A percentile compares a stretch with the other conserved stretches of the same genome.
These are phyloP conservation scores for Cruciata laevipes DNA, from an alignment of 257 asterid species.

Conservation along the genomic window DNA sequence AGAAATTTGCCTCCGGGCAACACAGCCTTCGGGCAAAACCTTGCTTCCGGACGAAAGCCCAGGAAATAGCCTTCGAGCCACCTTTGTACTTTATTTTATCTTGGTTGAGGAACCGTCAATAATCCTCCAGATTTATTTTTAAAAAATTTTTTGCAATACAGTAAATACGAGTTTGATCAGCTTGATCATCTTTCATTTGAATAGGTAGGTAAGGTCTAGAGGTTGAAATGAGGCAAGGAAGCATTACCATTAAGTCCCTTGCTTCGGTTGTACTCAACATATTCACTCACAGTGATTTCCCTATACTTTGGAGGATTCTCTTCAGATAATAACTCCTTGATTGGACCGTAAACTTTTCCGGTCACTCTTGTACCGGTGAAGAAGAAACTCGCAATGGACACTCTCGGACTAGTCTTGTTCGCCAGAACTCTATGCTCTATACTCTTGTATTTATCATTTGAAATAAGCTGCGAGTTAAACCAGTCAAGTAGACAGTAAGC, in stretches of 20 bases:
- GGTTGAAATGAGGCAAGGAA: neutral
- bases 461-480: slow-evolving; percentile 33
- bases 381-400: slow-evolving; percentile 58
- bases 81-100: too few species aligned
- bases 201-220: too few species aligned
- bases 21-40: too few species aligned
- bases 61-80: too few species aligned
- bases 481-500: too few species aligned
- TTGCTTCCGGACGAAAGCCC: too few species aligned
- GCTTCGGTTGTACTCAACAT: slow-evolving; percentile 5
- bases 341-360: slow-evolving; percentile 38
- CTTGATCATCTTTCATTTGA: too few species aligned
- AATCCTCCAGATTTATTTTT: too few species aligned
- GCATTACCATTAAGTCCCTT: slow-evolving; percentile 29
- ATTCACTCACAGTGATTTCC: slow-evolving; percentile 46
- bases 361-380: slow-evolving; percentile 33
- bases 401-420: slow-evolving; percentile 43
- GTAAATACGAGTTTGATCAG: too few species aligned
- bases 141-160: too few species aligned
- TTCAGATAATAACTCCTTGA: slow-evolving; percentile 42
- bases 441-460: slow-evolving; percentile 54
- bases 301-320: slow-evolving; percentile 52
- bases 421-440: slow-evolving; percentile 53
- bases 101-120: too few species aligned
- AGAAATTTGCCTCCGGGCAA: too few species aligned